These are phyloP conservation scores for Hypoxylon sp. DNA, from an alignment of 2,329 filamentous ascomycete genomes.

Conservation along the genomic window DNA sequence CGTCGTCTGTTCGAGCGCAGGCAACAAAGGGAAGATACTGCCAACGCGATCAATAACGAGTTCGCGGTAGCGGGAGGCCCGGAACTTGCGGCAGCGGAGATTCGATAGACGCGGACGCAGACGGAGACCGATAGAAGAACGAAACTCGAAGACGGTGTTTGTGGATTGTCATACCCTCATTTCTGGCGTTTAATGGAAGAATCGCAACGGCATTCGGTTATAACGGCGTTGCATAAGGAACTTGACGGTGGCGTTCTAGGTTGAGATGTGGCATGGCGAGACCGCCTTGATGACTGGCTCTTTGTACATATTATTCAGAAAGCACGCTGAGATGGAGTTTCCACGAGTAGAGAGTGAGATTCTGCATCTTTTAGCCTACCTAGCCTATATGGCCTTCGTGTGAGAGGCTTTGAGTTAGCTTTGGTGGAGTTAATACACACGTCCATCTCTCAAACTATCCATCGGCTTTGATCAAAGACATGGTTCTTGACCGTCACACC, in stretches of 20 bases:
- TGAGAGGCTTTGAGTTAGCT: slow-evolving; percentile 10
- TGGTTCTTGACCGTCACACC: neutral
- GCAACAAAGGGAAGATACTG: slow-evolving; percentile 62
- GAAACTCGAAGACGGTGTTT: slow-evolving; percentile 4
- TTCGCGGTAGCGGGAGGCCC: slow-evolving; percentile 70
- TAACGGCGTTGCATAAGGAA: slow-evolving; percentile 24
- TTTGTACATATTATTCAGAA: slow-evolving; percentile 28
- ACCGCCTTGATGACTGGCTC: slow-evolving; percentile 3
- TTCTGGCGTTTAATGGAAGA: slow-evolving; percentile 46
- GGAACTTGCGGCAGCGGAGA: slow-evolving; percentile 70
- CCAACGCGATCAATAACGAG: slow-evolving; percentile 72
- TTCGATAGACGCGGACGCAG: slow-evolving; percentile 44
- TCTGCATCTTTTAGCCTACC: slow-evolving; percentile 5
- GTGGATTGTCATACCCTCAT: slow-evolving; percentile 46
- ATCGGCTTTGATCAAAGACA: neutral
- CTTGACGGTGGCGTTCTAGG: slow-evolving; percentile 34
- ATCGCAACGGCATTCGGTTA: slow-evolving; percentile 31
- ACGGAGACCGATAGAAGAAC: neutral
- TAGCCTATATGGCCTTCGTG: neutral
- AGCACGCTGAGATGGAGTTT: neutral
- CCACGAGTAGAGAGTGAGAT: neutral
- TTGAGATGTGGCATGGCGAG: slow-evolving; percentile 22
- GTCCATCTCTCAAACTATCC: slow-evolving; percentile 2
- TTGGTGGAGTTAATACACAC: slow-evolving; percentile 17
- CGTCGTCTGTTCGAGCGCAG: slow-evolving; percentile 82